phyloP scores from a whole-genome alignment of 1,284 basidiomycete genomes.

The Ceratobasidium papillatum region DNA sequence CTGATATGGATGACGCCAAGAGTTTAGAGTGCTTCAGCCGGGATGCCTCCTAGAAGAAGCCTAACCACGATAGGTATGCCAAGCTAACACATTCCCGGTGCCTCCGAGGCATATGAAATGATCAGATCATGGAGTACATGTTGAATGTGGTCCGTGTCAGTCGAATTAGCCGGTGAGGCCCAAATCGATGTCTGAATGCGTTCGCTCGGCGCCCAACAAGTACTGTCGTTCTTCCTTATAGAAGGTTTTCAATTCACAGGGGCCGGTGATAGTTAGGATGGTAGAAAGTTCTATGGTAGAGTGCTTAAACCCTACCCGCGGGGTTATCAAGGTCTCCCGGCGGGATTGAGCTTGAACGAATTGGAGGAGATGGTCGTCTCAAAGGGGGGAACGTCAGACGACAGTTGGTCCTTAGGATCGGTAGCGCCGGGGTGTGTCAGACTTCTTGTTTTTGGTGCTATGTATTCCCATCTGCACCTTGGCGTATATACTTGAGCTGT shows the following conservation, averaged over 20 bases:
- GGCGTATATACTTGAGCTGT: neutral
- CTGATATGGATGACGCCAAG: neutral
- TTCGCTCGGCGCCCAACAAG: neutral
- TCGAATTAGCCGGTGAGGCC: neutral
- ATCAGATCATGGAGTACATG: neutral
- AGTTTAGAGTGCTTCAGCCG: neutral
- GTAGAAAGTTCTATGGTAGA: neutral
- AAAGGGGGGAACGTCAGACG: neutral
- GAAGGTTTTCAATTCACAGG: neutral
- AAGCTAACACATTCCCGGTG: neutral
- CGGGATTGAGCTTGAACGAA: neutral
- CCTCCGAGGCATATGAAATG: neutral
- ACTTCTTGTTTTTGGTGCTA: neutral
- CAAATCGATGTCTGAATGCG: neutral
- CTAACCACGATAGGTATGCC: slow-evolving; percentile 1
- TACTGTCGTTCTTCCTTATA: neutral
- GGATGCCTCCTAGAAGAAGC: neutral
- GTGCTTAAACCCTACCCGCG: neutral
- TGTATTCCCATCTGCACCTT: neutral
- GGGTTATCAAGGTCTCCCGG: neutral
- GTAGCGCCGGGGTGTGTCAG: neutral
- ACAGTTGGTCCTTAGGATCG: neutral
- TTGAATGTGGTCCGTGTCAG: neutral
- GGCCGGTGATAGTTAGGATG: neutral
- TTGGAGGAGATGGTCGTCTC: neutral